Conservation (phyloP, 805 yeast genomes). For the Yarrowia sp. region DNA sequence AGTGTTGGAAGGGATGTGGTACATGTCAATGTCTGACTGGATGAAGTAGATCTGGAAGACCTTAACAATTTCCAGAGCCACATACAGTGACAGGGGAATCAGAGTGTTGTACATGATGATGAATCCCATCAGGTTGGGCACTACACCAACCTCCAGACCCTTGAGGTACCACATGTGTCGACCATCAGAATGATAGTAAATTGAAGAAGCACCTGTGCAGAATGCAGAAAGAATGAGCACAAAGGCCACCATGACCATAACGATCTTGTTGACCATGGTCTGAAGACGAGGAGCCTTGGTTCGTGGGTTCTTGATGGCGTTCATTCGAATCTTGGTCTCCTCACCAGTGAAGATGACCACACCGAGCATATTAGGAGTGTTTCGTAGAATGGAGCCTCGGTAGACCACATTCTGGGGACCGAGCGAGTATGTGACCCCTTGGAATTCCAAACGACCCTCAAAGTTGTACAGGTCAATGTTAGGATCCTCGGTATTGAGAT, state of each 20-base stretch:
- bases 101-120: conserved; percentile 96
- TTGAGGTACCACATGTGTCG: conserved; percentile 68
- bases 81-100: conserved; percentile 91
- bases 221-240: conserved; percentile 73
- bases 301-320: conserved; percentile 84
- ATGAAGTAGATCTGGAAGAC: conserved; percentile 76
- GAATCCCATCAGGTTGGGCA: conserved; percentile 91
- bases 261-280: conserved; percentile 73
- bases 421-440: conserved; percentile 52
- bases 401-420: conserved; percentile 81
- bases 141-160: conserved; percentile 72
- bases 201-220: conserved; percentile 73
- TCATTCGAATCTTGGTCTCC: conserved; percentile 93
- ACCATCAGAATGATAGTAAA: conserved; percentile 44
- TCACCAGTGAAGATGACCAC: conserved; percentile 90
- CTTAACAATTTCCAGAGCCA: conserved; percentile 93
- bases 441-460: conserved; percentile 57
- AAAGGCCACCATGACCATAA: conserved; percentile 79
- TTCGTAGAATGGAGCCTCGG: conserved; percentile 85
- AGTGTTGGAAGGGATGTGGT: conserved; percentile 74
- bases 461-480: conserved; percentile 86
- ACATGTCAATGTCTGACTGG: conserved; percentile 94
- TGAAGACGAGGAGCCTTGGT: conserved; percentile 93
- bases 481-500: conserved; percentile 81
- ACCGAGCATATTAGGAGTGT: conserved; percentile 72